Evolutionary conservation across 768 basidiomycete species (phyloP), one percentile per base, ranked within the genome.

Genomic region (Amanita pseudoporphyria): DNA sequence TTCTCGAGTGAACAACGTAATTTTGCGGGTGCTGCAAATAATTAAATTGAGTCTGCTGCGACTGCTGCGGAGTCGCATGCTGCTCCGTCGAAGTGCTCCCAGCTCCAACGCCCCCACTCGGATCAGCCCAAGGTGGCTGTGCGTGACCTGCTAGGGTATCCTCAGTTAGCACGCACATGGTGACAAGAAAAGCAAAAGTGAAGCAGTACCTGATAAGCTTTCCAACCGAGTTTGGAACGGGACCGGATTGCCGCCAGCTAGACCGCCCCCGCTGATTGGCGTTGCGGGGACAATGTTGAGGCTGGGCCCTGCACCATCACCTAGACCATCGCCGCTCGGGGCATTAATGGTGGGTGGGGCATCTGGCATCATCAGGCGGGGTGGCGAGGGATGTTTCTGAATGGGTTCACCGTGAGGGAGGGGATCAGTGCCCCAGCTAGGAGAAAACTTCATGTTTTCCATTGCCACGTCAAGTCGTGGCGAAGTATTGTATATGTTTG

Each of bases 241-340:
- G 32, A 67, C 72, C 33, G 53, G 51, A 19, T 68, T 61, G 52
- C 73, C 70, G 9, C 67, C 64, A 32, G 67, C 67, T 22, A 67
- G 72, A 31, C 68, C 79, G 18, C 78, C 81, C 38, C 80, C 82
- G 52, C 76, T 77, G 49, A 91, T 72, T 6, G 88, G 88, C 3
- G 88, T 91, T 18, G 87, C 85, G 36, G 88, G 88, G 6, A 89
- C 86, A 53, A 91, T 82, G 59, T 87, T 79, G 53, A 91, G 72
- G 45, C 75, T 76, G 1, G 84, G 86, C 13, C 45, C 45, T 9
- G 33, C 19, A 0, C 66, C 64, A 48, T 66, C 64, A 24, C 68
- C 67, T 6, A 44, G 30, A 32, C 74, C 77, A 48, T 74, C 73
- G 36, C 76, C 81, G 3, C 77, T 74, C 2, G 81, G 82, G 10